phyloP scores from a whole-genome alignment of 31 red algal genomes.

The Bonnemaisonia californica region DNA sequence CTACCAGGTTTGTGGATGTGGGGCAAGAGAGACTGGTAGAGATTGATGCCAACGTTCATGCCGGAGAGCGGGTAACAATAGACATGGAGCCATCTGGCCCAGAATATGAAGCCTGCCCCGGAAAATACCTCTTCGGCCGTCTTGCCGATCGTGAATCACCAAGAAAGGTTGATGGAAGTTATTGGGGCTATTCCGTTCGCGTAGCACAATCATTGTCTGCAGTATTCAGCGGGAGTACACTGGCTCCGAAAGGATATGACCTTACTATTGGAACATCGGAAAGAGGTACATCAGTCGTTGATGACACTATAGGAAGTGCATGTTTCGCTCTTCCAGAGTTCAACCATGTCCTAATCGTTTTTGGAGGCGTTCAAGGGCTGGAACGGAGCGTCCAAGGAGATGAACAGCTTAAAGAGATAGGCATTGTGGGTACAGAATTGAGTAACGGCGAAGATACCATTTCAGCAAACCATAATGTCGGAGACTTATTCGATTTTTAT shows the following conservation, averaged over 20 bases:
- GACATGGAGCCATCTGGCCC: conserved; percentile 64
- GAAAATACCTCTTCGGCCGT: conserved; percentile 62
- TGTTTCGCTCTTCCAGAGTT: conserved; percentile 44
- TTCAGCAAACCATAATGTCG: conserved; percentile 18
- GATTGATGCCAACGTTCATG: conserved; percentile 30
- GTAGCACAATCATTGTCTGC: conserved; percentile 57
- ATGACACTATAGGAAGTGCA: background rate
- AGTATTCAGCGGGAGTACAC: conserved; percentile 60
- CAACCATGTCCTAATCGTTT: conserved; percentile 79
- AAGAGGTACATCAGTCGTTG: conserved; percentile 56
- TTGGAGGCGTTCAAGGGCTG: conserved; percentile 88
- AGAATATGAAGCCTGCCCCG: conserved; percentile 35
- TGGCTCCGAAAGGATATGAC: conserved; percentile 70
- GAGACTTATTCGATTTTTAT: conserved; percentile 93
- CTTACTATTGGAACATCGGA: conserved; percentile 90
- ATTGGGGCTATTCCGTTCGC: conserved; percentile 90
- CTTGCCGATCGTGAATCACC: conserved; percentile 30
- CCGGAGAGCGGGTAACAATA: conserved; percentile 71
- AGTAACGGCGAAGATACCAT: background rate
- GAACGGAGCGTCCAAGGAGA: conserved; percentile 64
- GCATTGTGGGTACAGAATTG: conserved; percentile 21
- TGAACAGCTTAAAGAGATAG: conserved; percentile 43
- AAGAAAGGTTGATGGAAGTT: conserved; percentile 36
- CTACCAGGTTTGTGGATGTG: conserved; percentile 64
- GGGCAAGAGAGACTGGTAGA: conserved; percentile 60